These are phyloP conservation scores for Teratosphaeria zuluensis DNA, from an alignment of 2,329 filamentous ascomycete genomes.

Conservation along the genomic window DNA sequence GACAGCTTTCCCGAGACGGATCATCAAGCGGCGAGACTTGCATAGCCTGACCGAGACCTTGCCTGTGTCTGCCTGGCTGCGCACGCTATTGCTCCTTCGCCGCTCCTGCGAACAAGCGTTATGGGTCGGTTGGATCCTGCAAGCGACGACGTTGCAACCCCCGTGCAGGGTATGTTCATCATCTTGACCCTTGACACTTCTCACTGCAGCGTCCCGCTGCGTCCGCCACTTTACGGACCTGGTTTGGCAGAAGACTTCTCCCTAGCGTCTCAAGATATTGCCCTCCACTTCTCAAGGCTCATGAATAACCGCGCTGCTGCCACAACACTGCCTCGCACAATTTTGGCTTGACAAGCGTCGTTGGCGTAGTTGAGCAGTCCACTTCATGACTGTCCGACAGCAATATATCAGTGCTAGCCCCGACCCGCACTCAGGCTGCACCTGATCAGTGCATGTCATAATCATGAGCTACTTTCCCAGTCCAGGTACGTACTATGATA, in stretches of 20 bases:
- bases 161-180: not conserved
- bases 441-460: not conserved
- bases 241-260: not conserved
- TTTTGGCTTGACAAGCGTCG: not conserved
- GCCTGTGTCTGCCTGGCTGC: not conserved
- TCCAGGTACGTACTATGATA: not conserved
- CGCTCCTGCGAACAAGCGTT: not conserved
- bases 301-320: not conserved
- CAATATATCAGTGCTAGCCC: not conserved
- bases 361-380: not conserved
- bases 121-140: not conserved
- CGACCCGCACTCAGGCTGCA: not conserved
- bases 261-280: not conserved
- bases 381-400: not conserved
- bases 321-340: not conserved
- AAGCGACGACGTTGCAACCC: not conserved
- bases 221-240: not conserved
- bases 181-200: not conserved
- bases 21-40: not conserved
- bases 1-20: not conserved
- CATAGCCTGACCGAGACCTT: slow-evolving; percentile 1
- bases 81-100: not conserved
- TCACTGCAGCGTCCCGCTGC: slow-evolving; percentile 1
- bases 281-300: not conserved
- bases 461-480: slow-evolving; percentile 1